These are phyloP conservation scores for Aureobasidium melanogenum DNA, from an alignment of 2,329 filamentous ascomycete genomes.

Conservation along the genomic window DNA sequence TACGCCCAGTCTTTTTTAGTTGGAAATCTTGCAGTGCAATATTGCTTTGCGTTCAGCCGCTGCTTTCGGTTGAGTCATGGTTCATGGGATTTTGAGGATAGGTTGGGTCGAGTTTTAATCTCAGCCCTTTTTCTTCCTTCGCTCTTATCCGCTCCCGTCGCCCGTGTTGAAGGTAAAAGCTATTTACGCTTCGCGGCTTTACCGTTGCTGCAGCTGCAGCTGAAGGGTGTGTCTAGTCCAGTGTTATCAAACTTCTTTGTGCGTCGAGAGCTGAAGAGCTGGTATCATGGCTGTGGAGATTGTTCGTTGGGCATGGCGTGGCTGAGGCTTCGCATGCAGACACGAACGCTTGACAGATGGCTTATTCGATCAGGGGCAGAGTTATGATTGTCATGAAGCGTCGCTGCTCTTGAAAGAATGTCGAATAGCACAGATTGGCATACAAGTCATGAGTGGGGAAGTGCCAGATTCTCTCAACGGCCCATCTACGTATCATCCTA, in stretches of 20 bases:
- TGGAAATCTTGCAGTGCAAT: neutral
- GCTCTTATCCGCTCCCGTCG: neutral
- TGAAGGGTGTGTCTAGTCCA: neutral
- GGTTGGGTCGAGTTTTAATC: neutral
- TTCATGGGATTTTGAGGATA: neutral
- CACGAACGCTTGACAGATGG: neutral
- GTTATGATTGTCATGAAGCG: neutral
- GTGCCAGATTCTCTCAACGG: neutral
- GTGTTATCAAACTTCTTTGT: neutral
- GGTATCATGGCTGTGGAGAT: conserved; percentile 4
- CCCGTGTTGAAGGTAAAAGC: neutral
- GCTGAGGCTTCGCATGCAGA: neutral
- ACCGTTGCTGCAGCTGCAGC: neutral
- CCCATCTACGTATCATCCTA: neutral
- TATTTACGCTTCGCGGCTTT: neutral
- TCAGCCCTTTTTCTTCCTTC: neutral
- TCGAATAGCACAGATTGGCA: neutral
- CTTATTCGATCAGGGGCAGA: neutral
- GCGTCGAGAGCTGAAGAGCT: neutral
- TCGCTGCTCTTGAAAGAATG: neutral
- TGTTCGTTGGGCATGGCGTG: neutral
- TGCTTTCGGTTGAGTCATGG: conserved; percentile 4
- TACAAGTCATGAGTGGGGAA: neutral
- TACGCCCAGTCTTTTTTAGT: neutral
- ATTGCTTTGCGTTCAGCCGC: conserved; percentile 4